Evolutionary conservation across 179 eudicot species (phyloP).

Genomic region (Silene coronaria): DNA sequence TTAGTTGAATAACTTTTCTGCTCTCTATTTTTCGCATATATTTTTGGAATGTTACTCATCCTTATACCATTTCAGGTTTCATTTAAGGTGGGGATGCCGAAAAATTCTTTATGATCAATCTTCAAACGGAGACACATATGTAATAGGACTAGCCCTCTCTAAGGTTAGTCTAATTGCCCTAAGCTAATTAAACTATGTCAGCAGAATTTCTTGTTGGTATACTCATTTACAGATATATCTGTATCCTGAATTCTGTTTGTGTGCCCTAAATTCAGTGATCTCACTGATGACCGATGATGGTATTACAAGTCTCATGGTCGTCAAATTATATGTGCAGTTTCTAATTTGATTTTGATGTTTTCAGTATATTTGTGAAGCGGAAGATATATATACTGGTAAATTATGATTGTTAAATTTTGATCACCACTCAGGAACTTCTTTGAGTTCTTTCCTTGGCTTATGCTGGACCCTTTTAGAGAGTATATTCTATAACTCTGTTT

Average conservation of each 20-base stretch:
- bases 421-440: too few species aligned
- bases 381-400: neutral
- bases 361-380: neutral
- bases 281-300: neutral
- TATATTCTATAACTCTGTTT: too few species aligned
- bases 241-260: neutral
- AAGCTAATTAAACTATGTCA: neutral
- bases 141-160: slow-evolving; percentile 81
- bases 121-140: slow-evolving; percentile 60
- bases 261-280: neutral
- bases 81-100: slow-evolving; percentile 98
- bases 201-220: neutral
- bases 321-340: neutral
- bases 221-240: neutral
- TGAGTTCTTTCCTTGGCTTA: too few species aligned
- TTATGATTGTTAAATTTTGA: neutral
- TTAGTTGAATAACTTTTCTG: slow-evolving; percentile 4
- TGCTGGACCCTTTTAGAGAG: too few species aligned
- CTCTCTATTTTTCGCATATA: neutral
- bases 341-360: neutral
- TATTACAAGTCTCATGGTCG: neutral
- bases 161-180: slow-evolving; percentile 41
- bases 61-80: slow-evolving; percentile 52
- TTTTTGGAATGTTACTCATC: neutral
- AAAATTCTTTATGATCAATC: slow-evolving; percentile 70